Evolutionary conservation across 495 filamentous ascomycete species (phyloP).

Genomic region (Hypomontagnella monticulosa): DNA sequence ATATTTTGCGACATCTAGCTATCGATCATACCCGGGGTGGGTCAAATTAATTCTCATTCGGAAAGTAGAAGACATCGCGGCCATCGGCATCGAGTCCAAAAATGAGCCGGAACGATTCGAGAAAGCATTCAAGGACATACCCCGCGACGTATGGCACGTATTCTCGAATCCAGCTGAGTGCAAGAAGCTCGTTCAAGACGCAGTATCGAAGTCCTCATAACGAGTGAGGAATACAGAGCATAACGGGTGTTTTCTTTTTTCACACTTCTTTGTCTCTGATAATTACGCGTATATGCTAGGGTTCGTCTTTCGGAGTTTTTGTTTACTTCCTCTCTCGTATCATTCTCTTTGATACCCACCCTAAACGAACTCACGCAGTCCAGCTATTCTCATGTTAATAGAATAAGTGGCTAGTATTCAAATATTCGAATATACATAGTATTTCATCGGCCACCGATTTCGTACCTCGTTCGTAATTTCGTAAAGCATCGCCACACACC

Average conservation of each 20-base stretch:
- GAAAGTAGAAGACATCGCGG: constrained; percentile 79
- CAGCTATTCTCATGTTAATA: too few relatives aligned
- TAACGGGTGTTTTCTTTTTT: neutral
- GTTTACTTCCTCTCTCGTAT: too few relatives aligned
- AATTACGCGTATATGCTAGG: too few relatives aligned
- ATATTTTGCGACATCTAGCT: constrained; percentile 41
- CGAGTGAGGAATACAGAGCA: neutral
- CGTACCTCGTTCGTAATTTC: too few relatives aligned
- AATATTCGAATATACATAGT: too few relatives aligned
- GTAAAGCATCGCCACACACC: neutral
- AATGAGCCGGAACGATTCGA: constrained; percentile 80
- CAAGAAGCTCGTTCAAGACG: constrained; percentile 49
- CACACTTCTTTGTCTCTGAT: neutral
- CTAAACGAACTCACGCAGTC: too few relatives aligned
- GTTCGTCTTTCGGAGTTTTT: too few relatives aligned
- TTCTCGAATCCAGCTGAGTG: constrained; percentile 80
- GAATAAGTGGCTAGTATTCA: too few relatives aligned
- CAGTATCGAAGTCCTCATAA: constrained; percentile 36
- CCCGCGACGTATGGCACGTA: constrained; percentile 75
- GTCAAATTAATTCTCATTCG: constrained; percentile 83
- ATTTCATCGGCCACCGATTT: too few relatives aligned
- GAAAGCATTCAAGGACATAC: constrained; percentile 80
- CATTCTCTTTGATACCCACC: too few relatives aligned
- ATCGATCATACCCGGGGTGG: constrained; percentile 70
- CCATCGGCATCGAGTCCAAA: constrained; percentile 72